These are phyloP conservation scores for Candida namnaoensis DNA, from an alignment of 805 yeast species.

Conservation along the genomic window DNA sequence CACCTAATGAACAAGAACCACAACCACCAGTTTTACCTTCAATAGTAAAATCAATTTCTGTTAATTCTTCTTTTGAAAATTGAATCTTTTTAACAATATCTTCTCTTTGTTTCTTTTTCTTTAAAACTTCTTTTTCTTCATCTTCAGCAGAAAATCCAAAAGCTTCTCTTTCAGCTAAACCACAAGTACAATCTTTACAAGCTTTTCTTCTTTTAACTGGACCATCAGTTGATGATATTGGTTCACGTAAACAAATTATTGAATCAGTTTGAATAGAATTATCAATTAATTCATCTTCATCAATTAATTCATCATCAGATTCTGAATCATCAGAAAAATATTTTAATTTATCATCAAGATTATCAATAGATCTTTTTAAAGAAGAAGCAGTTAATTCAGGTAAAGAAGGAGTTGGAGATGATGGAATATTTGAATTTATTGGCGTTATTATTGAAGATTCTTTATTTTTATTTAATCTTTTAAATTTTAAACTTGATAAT, in stretches of 20 bases:
- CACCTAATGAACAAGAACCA: slow-evolving; percentile 95
- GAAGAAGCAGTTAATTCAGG: no score
- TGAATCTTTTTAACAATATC: slow-evolving; percentile 21
- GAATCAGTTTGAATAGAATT: slow-evolving; percentile 28
- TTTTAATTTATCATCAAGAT: slow-evolving; percentile 12
- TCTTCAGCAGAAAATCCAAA: slow-evolving; percentile 36
- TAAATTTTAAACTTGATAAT: slow-evolving; percentile 17
- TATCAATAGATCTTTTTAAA: no score
- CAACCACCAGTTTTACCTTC: slow-evolving; percentile 97
- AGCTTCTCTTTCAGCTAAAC: slow-evolving; percentile 83
- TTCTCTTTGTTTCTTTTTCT: slow-evolving; percentile 14
- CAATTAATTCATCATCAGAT: slow-evolving; percentile 19
- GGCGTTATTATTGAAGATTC: neutral
- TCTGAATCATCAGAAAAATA: slow-evolving; percentile 8
- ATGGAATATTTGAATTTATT: neutral
- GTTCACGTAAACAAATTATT: slow-evolving; percentile 29
- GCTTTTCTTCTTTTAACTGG: slow-evolving; percentile 77
- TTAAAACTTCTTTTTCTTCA: slow-evolving; percentile 31
- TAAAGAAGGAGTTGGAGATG: slow-evolving; percentile 10
- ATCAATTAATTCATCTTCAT: slow-evolving; percentile 32
- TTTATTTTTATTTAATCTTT: slow-evolving; percentile 10
- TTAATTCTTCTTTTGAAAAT: slow-evolving; percentile 59
- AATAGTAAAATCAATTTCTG: slow-evolving; percentile 93
- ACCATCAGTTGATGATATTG: slow-evolving; percentile 44
- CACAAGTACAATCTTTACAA: slow-evolving; percentile 97